Evolutionary conservation across 179 eudicot genomes (phyloP).

Genomic region (Pouteria campechiana): DNA sequence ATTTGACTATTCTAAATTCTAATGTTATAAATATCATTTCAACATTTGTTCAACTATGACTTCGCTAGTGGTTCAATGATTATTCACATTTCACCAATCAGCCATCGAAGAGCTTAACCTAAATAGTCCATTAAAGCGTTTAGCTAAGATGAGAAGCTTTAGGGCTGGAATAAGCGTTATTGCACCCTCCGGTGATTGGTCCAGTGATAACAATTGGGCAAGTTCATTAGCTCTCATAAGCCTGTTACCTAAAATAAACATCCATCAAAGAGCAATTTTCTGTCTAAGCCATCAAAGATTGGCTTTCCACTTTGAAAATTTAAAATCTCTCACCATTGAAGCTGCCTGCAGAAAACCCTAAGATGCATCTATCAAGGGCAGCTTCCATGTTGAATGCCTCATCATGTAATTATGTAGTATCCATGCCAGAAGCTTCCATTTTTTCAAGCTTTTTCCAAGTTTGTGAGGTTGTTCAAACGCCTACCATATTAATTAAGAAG

Average conservation of each 20-base stretch:
- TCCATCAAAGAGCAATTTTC: too few relatives aligned
- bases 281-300: background rate
- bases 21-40: too few relatives aligned
- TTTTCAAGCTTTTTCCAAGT: conserved; percentile 69
- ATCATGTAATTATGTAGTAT: conserved; percentile 60
- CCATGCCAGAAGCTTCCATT: conserved; percentile 44
- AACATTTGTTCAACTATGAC: too few relatives aligned
- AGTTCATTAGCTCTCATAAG: conserved; percentile 91
- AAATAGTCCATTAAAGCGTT: conserved; percentile 68
- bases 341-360: conserved; percentile 91
- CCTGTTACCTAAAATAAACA: conserved; percentile 61
- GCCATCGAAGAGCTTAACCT: conserved; percentile 70
- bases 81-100: too few relatives aligned
- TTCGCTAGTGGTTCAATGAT: too few relatives aligned
- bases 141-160: conserved; percentile 88
- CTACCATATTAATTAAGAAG: too few relatives aligned
- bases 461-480: conserved; percentile 22
- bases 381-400: conserved; percentile 73
- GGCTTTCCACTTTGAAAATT: background rate
- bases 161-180: conserved; percentile 85
- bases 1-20: too few relatives aligned
- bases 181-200: conserved; percentile 86
- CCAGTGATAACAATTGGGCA: conserved; percentile 71
- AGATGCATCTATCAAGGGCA: conserved; percentile 83
- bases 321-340: conserved; percentile 94